Percentiles rank a stretch among this genome's conserved stretches.
These are phyloP conservation scores for California macrophylla DNA, from an alignment of 441 rosid genomes.

Conservation along the genomic window DNA sequence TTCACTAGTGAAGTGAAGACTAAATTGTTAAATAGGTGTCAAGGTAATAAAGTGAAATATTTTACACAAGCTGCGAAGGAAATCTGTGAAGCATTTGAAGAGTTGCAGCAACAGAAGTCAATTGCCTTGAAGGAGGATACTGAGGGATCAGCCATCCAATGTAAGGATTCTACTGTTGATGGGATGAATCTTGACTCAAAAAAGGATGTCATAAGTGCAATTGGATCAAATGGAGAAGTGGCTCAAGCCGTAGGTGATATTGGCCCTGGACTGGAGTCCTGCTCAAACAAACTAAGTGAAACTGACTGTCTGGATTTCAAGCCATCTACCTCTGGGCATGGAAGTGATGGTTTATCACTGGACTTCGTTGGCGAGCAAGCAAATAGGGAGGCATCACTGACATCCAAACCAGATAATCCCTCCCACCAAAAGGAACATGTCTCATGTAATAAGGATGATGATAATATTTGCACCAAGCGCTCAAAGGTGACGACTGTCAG, in stretches of 20 bases:
- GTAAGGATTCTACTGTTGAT: conserved; percentile 39
- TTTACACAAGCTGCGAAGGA: conserved; percentile 82
- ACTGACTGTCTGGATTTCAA: conserved; percentile 41
- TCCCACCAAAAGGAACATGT: conserved; percentile 28
- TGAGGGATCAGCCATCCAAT: conserved; percentile 29
- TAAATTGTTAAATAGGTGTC: conserved; percentile 59
- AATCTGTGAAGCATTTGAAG: conserved; percentile 69
- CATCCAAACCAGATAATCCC: conserved; percentile 26
- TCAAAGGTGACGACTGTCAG: neutral
- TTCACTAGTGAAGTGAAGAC: conserved; percentile 73
- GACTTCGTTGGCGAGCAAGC: conserved; percentile 27
- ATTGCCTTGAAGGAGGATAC: conserved; percentile 33
- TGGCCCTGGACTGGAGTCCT: conserved; percentile 30
- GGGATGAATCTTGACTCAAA: conserved; percentile 29
- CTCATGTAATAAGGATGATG: conserved; percentile 29
- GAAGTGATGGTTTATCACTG: conserved; percentile 28
- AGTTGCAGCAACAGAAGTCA: conserved; percentile 41
- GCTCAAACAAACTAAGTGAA: conserved; percentile 29
- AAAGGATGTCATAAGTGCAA: conserved; percentile 26
- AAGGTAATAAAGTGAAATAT: conserved; percentile 55
- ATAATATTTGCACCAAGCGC: conserved; percentile 24
- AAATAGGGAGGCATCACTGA: conserved; percentile 23
- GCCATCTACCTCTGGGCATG: conserved; percentile 30
- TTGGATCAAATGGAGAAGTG: conserved; percentile 27
- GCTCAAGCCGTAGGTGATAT: conserved; percentile 29